Base-by-base conservation (phyloP, 371 early-diverging fungal genomes). In the Mortierella sp. region DNA sequence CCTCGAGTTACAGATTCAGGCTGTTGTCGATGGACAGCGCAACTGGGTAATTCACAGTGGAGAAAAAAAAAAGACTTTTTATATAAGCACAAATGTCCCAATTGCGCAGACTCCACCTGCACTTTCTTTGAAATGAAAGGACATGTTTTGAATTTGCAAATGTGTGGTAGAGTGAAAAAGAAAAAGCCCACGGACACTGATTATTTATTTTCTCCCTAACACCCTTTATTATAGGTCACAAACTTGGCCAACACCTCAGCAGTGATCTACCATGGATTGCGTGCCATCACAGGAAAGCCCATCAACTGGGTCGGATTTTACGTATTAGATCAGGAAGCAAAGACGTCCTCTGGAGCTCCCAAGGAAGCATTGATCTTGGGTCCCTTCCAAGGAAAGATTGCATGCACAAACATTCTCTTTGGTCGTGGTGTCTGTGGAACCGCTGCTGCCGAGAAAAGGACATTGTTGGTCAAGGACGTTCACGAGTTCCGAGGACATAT, bases 291-390 rank as follows among this genome's bases (percentile, higher is more conserved):
- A 60, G 82, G 77, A 21, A 88, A 90, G 55, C 94, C 93, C n/a
- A 91, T 97, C 65, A 97, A 96, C 86, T 97, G 97, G 97, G 92
- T 86, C 48, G 97, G 97, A 3, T 96, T 96, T 84, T 97, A 97
- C 70, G 76, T 95, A 32, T 80, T 88, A 0, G 89, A 94, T 68
- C 86, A 87, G 38, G 83, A 72, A 16, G 33, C 36, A 21, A 24
- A 36, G 9, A n/a, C 60, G 48, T 28, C 69, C 7, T 24, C 48
- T 50, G 13, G 43, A 21, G 13, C 48, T 15, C 50, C 13, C 16
- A 74, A 79, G 38, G 74, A 86, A 36, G 70, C 86, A 28, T 75
- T 95, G 72, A 85, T 91, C 48, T 85, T 97, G 61, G 97, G 96
- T 4, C 97, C 97, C 43, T 97, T 97, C 85, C 96, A 97, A 77